Percentiles rank a stretch among this genome's conserved stretches.
Conservation (phyloP, 306 rosid species). For the Bauhinia variegata region DNA sequence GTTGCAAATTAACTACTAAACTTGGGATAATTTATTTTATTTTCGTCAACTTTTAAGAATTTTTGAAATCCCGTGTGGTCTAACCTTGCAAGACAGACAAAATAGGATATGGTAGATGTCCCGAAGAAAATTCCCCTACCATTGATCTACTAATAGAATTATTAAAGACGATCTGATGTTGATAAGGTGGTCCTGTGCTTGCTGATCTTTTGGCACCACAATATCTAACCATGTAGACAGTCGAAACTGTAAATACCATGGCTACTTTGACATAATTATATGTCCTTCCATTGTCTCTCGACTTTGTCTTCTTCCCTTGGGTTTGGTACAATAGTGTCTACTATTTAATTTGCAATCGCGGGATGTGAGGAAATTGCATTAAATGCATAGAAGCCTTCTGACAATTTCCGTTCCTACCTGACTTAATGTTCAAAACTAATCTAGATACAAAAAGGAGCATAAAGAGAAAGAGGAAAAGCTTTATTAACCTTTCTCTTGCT, state of each 20-base stretch:
- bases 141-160: conserved; percentile 36
- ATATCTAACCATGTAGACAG: conserved; percentile 5
- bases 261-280: conserved; percentile 15
- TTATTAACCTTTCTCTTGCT: too few species aligned
- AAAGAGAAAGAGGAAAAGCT: conserved; percentile 17
- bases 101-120: conserved; percentile 22
- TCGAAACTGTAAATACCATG: conserved; percentile 37
- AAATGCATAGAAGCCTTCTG: not conserved
- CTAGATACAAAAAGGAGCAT: conserved; percentile 14
- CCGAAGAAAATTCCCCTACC: conserved; percentile 5
- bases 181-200: conserved; percentile 28
- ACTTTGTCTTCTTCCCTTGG: conserved; percentile 27
- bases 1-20: not conserved
- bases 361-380: not conserved
- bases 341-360: conserved; percentile 1
- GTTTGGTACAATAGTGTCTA: not conserved
- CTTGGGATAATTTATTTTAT: conserved; percentile 11
- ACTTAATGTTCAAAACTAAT: conserved; percentile 20
- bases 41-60: not conserved
- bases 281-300: conserved; percentile 14
- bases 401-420: not conserved
- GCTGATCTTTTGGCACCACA: conserved; percentile 31
- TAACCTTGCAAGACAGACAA: conserved; percentile 25
- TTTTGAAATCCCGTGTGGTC: not conserved
- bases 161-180: conserved; percentile 21